phyloP scores from a whole-genome alignment of 176 grass and related monocot species.

The Bonia amplexicaulis region DNA sequence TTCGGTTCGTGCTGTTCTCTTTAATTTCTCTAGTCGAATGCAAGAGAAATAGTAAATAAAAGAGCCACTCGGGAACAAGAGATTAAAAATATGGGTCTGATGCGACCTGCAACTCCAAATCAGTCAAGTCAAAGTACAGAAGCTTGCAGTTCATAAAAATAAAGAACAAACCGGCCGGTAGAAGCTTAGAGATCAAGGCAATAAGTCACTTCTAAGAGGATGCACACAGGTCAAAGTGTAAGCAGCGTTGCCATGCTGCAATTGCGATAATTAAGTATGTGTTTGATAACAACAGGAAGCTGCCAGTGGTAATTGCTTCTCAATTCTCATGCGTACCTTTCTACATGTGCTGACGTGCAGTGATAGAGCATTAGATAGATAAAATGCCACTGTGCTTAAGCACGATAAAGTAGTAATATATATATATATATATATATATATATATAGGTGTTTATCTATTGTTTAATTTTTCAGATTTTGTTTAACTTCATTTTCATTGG shows the following conservation, averaged over 20 bases:
- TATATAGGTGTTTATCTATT: neutral
- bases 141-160: neutral
- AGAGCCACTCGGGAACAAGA: neutral
- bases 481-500: neutral
- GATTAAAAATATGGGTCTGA: neutral
- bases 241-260: neutral
- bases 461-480: neutral
- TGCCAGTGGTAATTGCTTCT: neutral
- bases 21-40: neutral
- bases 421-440: neutral
- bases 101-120: neutral
- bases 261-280: neutral
- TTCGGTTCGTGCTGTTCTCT: neutral
- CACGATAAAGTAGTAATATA: neutral
- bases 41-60: neutral
- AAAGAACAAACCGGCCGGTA: neutral
- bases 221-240: neutral
- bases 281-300: neutral
- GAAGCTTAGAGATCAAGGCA: neutral
- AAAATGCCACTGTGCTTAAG: neutral
- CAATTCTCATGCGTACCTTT: neutral
- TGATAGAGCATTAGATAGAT: neutral
- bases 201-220: neutral
- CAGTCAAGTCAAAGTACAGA: neutral
- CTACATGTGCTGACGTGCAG: neutral